Evolutionary conservation across 352 stramenopile species (phyloP), one percentile per base, ranked within the genome.

Genomic region (Pythium rhizo-oryzae): DNA sequence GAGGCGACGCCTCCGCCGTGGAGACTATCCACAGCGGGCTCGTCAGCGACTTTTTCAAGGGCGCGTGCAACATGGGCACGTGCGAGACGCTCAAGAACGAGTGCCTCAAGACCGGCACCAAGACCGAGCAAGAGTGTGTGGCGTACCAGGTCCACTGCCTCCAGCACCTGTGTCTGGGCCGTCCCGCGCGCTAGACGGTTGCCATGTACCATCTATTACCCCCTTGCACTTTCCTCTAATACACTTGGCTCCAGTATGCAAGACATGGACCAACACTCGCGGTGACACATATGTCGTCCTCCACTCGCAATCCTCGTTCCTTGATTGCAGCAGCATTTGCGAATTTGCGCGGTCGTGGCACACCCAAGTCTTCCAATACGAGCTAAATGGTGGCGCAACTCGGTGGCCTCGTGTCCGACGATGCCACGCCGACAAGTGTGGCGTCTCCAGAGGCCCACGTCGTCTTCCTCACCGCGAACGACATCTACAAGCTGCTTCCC

Each of bases 401-500:
- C 8, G 11, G 15, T 18, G 37, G 2, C 8, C 37, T 18, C 11
- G 11, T 43, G 37, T 3, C 37, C 11, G 15, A 18, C 8, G 37
- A 43, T 18, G 37, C 9, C 1, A 43, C 37, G 37, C 3, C 37
- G 37, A 12, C 37, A 2, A 18, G 37, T 12, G 9, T 18, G 37
- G 11, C 37, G 37, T 43, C 37, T 12, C 15, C 37, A 43, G 37
- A 2, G 11, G 15, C 47, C 8, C 62, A 62, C 55, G 63, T 70
- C 18, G 55, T 70, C 21, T 70, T 70, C 28, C 63, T 70, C 15
- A 54, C 54, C 7, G 63, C 55, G 16, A 70, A 64, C 18, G 63
- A 70, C 49, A 21, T 70, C 16, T 70, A 70, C 63, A 70, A 70
- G 63, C 55, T 70, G n/a, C 63, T 70, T 0, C 63, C 63, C 1